Conservation (phyloP, 2,329 filamentous ascomycete genomes). For the Fusarium chuoi region DNA sequence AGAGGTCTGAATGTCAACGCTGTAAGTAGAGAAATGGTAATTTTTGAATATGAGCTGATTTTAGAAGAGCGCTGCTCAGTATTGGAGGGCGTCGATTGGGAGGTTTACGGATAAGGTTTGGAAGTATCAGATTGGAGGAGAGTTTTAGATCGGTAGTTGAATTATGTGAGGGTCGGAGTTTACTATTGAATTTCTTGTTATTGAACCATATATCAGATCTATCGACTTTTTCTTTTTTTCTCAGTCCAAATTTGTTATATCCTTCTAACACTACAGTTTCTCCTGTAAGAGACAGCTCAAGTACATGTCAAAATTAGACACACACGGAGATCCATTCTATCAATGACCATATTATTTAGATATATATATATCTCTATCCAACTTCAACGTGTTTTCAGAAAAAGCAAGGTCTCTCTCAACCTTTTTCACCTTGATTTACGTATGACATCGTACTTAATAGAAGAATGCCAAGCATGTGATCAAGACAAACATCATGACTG, state of each 20-base stretch:
- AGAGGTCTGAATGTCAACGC: conserved; percentile 13
- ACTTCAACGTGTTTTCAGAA: neutral
- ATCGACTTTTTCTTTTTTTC: accelerated
- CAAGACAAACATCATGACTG: accelerated
- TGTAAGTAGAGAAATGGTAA: neutral
- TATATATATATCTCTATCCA: neutral
- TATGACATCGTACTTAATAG: accelerated
- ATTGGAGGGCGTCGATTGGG: conserved; percentile 25
- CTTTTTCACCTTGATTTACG: accelerated
- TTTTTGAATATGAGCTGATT: neutral
- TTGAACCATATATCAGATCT: neutral
- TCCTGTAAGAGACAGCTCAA: accelerated
- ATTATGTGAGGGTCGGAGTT: accelerated
- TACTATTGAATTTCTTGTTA: neutral
- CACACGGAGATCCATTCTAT: neutral
- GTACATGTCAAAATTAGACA: neutral
- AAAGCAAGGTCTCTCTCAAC: accelerated
- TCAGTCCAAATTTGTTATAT: accelerated
- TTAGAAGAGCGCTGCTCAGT: conserved; percentile 15
- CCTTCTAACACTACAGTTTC: accelerated
- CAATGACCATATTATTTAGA: accelerated
- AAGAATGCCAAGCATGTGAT: accelerated
- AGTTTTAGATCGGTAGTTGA: neutral
- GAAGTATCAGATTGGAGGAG: conserved; percentile 26
- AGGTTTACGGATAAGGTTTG: conserved; percentile 25